Base-by-base conservation (phyloP, 83 land plant species). In the Picea abies region DNA sequence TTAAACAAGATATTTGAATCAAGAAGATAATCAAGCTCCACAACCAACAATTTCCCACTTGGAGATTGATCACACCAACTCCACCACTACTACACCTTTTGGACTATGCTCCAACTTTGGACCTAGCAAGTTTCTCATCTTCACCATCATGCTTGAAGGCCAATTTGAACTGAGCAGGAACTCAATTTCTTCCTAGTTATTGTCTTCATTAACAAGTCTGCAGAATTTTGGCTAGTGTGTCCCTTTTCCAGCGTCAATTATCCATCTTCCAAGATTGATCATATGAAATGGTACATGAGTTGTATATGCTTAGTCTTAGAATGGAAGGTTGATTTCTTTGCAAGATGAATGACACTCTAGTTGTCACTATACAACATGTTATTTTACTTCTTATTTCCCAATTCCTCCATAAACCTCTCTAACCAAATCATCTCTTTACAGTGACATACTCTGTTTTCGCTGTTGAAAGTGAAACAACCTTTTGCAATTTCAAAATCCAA, bases 341-440 rank as follows among this genome's bases (percentile, higher is more conserved):
- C 26, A 70, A 70, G 73, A 70, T 70, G 19, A 35, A 70, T 70
- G 39, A 2, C 73, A 35, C 73, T 70, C 73, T 70, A 6, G 25
- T 14, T 70, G 14, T 22, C 73, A 70, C 19, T 70, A 20, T 70
- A 22, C 73, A 70, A 35, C 14, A 22, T 35, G n/a, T 35, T 26
- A 70, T 70, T 70, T 14, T 70, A 7, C n/a, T 41, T 5, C 6
- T 41, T 41, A 4, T 41, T 41, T 41, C 6, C 44, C 6, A 5
- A 41, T 41, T 41, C n/a, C 39, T 35, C n/a, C 39, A 35, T 70
- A 22, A 26, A 26, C 73, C 73, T 26, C 14, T 35, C 3, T 35
- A 26, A 26, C 44, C 73, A 70, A 26, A 35, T 70, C 19, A 70
- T 26, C 16, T 35, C 73, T 26, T 35, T 7, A 14, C 10, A 70